Evolutionary conservation across 164 flowering plant genomes (phyloP), one percentile per base, ranked within the genome.

Genomic region (Piper longum): DNA sequence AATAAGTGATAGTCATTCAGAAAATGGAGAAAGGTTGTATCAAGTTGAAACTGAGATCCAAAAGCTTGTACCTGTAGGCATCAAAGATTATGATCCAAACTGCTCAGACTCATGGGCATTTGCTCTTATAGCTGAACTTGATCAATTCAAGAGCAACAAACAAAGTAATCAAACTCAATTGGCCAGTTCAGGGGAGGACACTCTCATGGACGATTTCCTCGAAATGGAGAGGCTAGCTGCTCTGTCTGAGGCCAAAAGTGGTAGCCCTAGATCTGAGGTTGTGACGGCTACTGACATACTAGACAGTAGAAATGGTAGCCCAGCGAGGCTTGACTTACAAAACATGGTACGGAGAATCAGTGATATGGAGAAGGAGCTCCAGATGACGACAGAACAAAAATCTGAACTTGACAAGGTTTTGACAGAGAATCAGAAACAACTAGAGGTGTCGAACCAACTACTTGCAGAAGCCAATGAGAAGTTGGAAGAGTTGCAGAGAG

Each of bases 201-300:
- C 74, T 72, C 81, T 93, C 58, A 87, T 93, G 99, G 97, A 90
- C 68, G 99, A 90, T 81, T 93, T 93, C 74, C 85, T 90, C 57
- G 99, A 93, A 69, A 90, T 90, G 92, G 99, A 93, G 76, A 77
- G 83, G 51, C 81, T 90, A 66, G 97, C 84, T 54, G 79, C 88
- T 40, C 60, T 84, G 71, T 87, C 82, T 12, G 82, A 82, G 41
- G 61, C 70, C 43, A 66, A 70, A 64, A 74, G 54, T 64, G 64
- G 64, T 70, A 68, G 68, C 54, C 41, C 26, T 66, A 56, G 45
- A 58, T 43, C 36, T 61, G 75, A 65, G 59, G 43, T 70, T 43
- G 70, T 74, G 70, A 59, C 65, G 59, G 66, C 62, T 74, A 59
- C 71, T 14, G 62, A 67, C 41, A 67, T 66, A 51, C 39, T 62